Base-by-base conservation (phyloP, 805 yeast species). In the Ogataea polymorpha region DNA sequence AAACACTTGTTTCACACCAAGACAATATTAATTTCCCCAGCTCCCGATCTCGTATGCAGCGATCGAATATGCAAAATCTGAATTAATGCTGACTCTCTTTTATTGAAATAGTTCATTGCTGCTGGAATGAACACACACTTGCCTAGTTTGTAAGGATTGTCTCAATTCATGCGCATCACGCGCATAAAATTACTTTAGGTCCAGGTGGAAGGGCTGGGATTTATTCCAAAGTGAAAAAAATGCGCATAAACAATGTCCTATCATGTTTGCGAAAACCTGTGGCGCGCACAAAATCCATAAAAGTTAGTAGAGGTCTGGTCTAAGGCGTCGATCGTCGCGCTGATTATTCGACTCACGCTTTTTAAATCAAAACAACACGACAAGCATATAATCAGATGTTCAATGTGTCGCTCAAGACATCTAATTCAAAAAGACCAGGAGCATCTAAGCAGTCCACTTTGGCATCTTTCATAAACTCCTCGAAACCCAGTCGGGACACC, bases 401-500 rank as follows among this genome's bases (percentile, higher is more conserved):
- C 41, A 43, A 39, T 23, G 18, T 25, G 4, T 29, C 50, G 14
- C 40, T 45, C 4, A 34, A 41, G 12, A 34, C 37, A 12, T 40
- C 47, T 6, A 35, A 38, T 20, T 25, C 37, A 14, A 45, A 44
- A 26, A 40, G 32, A 30, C 30, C 30, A 28, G 35, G 40, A 10
- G 17, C 36, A 8, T 26, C 42, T 9, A 52, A 49, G 38, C 56
- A 50, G 36, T 44, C 55, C 2, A 52, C 53, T 3, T 27, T 52
- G 4, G 27, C 53, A 5, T 41, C 47, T 4, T 52, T 52, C 23
- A 36, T 52, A 20, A 40, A 32, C 17, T 29, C 39, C 2, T 38
- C 56, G 13, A 50, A 42, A 21, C 50, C 52, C 8, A 31, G 26
- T 24, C 15, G 39, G 1, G 29, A 34, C 6, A 6, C 25, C 15